phyloP scores from a whole-genome alignment of 2,329 filamentous ascomycete genomes.

The Sclerotiophoma versabilis region DNA sequence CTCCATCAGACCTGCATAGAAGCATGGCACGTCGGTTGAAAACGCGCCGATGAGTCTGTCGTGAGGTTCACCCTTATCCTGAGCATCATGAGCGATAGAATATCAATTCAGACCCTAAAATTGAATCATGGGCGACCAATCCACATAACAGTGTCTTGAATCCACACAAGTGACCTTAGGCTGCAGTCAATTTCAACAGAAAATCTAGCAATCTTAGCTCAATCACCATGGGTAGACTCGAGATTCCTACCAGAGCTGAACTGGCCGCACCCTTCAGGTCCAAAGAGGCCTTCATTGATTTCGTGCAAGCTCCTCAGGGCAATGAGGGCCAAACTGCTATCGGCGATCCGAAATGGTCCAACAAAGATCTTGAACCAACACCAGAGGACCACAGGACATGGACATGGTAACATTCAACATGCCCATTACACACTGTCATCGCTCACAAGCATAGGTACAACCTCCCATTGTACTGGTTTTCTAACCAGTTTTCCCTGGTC shows the following conservation, averaged over 20 bases:
- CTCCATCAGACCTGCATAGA: too few species aligned
- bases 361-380: conserved; percentile 36
- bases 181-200: too few species aligned
- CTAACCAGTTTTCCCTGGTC: conserved; percentile 28
- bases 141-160: not conserved
- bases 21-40: conserved; percentile 3
- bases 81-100: not conserved
- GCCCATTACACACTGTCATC: not conserved
- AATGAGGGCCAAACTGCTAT: conserved; percentile 22
- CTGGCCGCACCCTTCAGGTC: conserved; percentile 24
- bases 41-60: conserved; percentile 6
- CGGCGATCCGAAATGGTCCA: conserved; percentile 32
- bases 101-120: not conserved
- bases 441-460: conserved; percentile 20
- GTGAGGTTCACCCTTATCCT: not conserved
- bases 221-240: not conserved
- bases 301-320: conserved; percentile 22
- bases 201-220: not conserved
- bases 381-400: conserved; percentile 31
- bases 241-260: not conserved
- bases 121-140: not conserved
- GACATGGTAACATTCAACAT: conserved; percentile 25
- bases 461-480: conserved; percentile 34
- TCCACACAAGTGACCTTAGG: not conserved
- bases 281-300: conserved; percentile 28